These are phyloP conservation scores for Sarocladium brachiariae DNA, from an alignment of 2,329 filamentous ascomycete species.

Conservation along the genomic window DNA sequence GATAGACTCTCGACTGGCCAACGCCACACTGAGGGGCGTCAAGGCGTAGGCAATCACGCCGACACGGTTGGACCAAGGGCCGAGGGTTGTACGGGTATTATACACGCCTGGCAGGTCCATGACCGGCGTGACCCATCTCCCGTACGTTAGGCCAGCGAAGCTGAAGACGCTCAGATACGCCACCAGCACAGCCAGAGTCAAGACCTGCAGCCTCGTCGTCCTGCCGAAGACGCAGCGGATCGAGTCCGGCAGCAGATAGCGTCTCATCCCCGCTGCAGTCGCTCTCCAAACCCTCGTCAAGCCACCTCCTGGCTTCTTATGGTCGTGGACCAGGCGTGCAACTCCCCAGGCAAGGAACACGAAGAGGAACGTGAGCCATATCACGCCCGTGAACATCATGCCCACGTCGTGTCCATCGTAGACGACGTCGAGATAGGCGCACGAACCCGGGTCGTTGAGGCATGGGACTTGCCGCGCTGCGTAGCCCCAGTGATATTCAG, in stretches of 20 bases:
- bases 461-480: constrained; percentile 38
- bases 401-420: constrained; percentile 41
- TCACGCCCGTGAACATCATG: constrained; percentile 43
- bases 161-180: constrained; percentile 61
- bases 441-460: constrained; percentile 39
- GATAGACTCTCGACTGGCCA: constrained; percentile 63
- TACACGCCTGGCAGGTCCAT: constrained; percentile 45
- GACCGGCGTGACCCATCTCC: constrained; percentile 64
- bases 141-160: constrained; percentile 63
- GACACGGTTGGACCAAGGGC: constrained; percentile 62
- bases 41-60: constrained; percentile 68
- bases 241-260: constrained; percentile 55
- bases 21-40: constrained; percentile 61
- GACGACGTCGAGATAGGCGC: constrained; percentile 44
- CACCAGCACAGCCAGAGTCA: constrained; percentile 49
- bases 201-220: constrained; percentile 61
- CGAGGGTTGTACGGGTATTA: constrained; percentile 60
- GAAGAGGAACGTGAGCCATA: constrained; percentile 40
- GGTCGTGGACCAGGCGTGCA: neutral
- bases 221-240: constrained; percentile 54
- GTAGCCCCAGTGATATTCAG: constrained; percentile 41
- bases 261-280: constrained; percentile 32
- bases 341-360: constrained; percentile 35
- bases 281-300: neutral
- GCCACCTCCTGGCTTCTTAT: no score